Percentiles rank a stretch among this genome's conserved stretches.
These are phyloP conservation scores for Cordyceps tenuipes DNA, from an alignment of 2,329 filamentous ascomycete species.

Conservation along the genomic window DNA sequence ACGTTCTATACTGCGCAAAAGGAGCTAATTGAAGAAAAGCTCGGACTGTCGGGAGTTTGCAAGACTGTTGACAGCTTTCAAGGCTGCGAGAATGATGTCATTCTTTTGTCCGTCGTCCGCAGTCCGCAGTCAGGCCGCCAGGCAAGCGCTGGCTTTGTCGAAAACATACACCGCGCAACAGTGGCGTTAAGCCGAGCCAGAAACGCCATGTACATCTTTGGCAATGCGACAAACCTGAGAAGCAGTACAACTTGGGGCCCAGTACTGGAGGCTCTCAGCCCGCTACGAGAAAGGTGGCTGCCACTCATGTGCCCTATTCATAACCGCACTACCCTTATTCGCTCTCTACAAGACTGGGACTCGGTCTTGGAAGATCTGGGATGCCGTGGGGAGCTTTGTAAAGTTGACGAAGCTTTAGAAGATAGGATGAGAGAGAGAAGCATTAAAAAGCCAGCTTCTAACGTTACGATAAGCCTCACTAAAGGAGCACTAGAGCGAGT, in stretches of 20 bases:
- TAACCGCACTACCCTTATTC: neutral
- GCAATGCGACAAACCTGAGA: constrained; percentile 53
- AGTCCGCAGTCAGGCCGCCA: constrained; percentile 42
- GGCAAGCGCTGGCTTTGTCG: constrained; percentile 61
- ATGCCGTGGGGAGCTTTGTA: neutral
- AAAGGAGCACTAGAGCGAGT: neutral
- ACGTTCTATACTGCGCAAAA: constrained; percentile 86
- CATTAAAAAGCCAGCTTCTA: neutral
- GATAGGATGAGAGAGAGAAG: neutral
- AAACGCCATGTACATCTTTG: constrained; percentile 77
- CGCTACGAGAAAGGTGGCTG: neutral
- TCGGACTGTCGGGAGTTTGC: constrained; percentile 39
- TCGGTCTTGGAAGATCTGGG: neutral
- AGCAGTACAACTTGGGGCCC: constrained; percentile 33
- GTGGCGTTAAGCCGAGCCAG: constrained; percentile 62
- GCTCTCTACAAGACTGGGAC: neutral
- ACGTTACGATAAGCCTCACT: neutral
- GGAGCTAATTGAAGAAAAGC: constrained; percentile 48
- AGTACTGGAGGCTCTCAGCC: constrained; percentile 31
- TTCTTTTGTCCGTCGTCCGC: constrained; percentile 73
- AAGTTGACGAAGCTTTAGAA: neutral
- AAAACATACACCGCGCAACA: constrained; percentile 49
- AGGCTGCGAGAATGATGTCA: constrained; percentile 80
- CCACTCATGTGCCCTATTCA: neutral
- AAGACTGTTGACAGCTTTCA: constrained; percentile 82